Conservation (phyloP, 2,329 filamentous ascomycete species). For the Colletotrichum tropicicola region DNA sequence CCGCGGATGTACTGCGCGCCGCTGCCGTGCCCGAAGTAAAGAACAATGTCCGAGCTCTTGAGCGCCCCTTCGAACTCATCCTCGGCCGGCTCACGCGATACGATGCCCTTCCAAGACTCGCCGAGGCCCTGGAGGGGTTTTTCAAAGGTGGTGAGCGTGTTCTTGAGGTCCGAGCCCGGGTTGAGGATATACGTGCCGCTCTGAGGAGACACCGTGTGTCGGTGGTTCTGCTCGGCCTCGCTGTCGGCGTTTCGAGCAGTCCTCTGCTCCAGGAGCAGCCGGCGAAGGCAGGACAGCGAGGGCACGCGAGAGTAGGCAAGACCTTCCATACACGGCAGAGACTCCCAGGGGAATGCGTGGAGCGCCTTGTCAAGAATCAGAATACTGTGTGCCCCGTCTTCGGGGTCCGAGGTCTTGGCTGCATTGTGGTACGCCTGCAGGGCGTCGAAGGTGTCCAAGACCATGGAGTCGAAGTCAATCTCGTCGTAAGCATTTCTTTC, state of each 20-base stretch:
- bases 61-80: slow-evolving; percentile 78
- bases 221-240: slow-evolving; percentile 39
- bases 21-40: slow-evolving; percentile 97
- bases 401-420: slow-evolving; percentile 48
- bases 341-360: slow-evolving; percentile 96
- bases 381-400: slow-evolving; percentile 75
- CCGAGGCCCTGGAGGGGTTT: slow-evolving; percentile 72
- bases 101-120: slow-evolving; percentile 75
- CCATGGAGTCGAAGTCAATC: slow-evolving; percentile 93
- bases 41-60: slow-evolving; percentile 72
- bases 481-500: slow-evolving; percentile 98
- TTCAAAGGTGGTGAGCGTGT: slow-evolving; percentile 81
- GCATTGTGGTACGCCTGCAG: slow-evolving; percentile 78
- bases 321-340: slow-evolving; percentile 83
- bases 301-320: slow-evolving; percentile 87
- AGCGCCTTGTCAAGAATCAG: slow-evolving; percentile 91
- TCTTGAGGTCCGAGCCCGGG: slow-evolving; percentile 82
- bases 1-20: slow-evolving; percentile 94
- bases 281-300: slow-evolving; percentile 82
- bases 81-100: slow-evolving; percentile 77
- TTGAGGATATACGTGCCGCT: slow-evolving; percentile 87
- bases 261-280: slow-evolving; percentile 70
- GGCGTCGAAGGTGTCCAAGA: slow-evolving; percentile 87
- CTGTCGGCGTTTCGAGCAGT: slow-evolving; percentile 6
- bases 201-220: slow-evolving; percentile 60